Evolutionary conservation across 129 eudicot species (phyloP).

Genomic region (Escallonia rubra): DNA sequence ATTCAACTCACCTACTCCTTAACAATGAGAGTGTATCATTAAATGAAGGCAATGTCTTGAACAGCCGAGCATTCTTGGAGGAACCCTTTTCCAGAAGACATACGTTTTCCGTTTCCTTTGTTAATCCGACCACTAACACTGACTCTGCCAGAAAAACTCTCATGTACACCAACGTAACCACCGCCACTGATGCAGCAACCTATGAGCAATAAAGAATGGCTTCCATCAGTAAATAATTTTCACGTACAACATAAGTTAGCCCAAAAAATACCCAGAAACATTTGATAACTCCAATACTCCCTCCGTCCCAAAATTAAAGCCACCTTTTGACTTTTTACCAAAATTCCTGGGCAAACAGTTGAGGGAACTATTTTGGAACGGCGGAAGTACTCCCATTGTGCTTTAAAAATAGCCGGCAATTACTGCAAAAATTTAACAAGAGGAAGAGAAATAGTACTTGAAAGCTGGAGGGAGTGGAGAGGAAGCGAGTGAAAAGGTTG

Average conservation of each 20-base stretch:
- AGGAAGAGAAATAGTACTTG: slow-evolving; percentile 31
- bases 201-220: background rate
- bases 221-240: background rate
- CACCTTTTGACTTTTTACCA: too few relatives aligned
- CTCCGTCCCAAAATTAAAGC: too few relatives aligned
- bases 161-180: slow-evolving; percentile 65
- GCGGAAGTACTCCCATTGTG: too few relatives aligned
- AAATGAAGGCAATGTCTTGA: slow-evolving; percentile 51
- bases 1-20: slow-evolving; percentile 48
- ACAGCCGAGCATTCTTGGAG: slow-evolving; percentile 25
- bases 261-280: too few relatives aligned
- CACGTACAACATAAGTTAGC: too few relatives aligned
- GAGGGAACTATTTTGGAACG: too few relatives aligned
- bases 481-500: slow-evolving; percentile 73
- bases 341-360: too few relatives aligned
- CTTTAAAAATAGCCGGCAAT: too few relatives aligned
- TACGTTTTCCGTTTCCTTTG: slow-evolving; percentile 30
- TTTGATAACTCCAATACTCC: too few relatives aligned
- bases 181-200: slow-evolving; percentile 78
- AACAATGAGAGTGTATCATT: slow-evolving; percentile 54
- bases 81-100: slow-evolving; percentile 48
- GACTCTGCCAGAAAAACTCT: slow-evolving; percentile 75
- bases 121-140: slow-evolving; percentile 14
- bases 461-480: slow-evolving; percentile 61
- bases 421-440: background rate